Conservation (phyloP, 2,329 filamentous ascomycete species). For the Emergomyces africanus region DNA sequence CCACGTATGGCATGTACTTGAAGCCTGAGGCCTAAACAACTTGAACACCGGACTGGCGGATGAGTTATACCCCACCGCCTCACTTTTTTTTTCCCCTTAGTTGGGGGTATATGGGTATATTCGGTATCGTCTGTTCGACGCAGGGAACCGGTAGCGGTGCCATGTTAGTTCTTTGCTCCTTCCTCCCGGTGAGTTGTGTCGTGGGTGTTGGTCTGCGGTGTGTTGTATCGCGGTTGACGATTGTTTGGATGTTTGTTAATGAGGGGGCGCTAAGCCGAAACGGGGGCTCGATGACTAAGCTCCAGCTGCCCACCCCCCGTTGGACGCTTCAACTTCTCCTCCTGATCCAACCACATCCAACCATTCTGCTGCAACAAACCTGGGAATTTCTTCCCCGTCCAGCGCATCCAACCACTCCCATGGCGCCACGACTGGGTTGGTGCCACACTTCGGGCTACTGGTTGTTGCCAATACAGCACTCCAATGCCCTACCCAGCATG, state of each 20-base stretch:
- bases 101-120: background rate
- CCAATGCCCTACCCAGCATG: background rate
- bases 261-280: background rate
- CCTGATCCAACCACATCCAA: background rate
- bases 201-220: background rate
- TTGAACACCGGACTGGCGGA: background rate
- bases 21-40: background rate
- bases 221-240: background rate
- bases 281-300: background rate
- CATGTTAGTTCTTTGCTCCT: background rate
- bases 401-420: background rate
- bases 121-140: background rate
- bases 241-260: background rate
- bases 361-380: background rate
- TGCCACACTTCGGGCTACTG: slow-evolving; percentile 1
- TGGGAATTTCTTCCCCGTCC: background rate
- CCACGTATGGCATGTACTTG: background rate
- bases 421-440: background rate
- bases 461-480: background rate
- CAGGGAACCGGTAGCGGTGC: background rate
- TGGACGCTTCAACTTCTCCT: background rate
- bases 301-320: background rate
- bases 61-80: background rate
- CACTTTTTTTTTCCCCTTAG: background rate
- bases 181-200: background rate